A percentile compares a stretch with the other conserved stretches of the same genome.
phyloP scores from a whole-genome alignment of 164 flowering plant species.

The Kingdonia uniflora region DNA sequence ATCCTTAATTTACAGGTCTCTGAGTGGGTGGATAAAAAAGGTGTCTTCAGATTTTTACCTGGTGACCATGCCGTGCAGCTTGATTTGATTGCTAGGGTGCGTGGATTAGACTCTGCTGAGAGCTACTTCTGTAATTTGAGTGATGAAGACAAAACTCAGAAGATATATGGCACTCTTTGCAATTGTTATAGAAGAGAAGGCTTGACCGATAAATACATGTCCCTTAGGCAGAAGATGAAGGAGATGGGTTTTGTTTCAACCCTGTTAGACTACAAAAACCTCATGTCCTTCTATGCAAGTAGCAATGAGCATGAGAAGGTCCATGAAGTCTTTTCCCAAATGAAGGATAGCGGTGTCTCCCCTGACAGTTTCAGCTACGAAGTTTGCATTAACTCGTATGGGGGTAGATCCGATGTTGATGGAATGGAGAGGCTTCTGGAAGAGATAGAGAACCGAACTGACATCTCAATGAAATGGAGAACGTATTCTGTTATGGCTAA shows the following conservation, averaged over 20 bases:
- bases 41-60: slow-evolving; percentile 32
- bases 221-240: slow-evolving; percentile 57
- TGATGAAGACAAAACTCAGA: slow-evolving; percentile 40
- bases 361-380: not conserved
- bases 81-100: slow-evolving; percentile 65
- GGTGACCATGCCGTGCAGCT: slow-evolving; percentile 61
- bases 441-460: not conserved
- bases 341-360: too few relatives aligned
- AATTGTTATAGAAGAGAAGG: slow-evolving; percentile 53
- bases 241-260: slow-evolving; percentile 46
- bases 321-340: slow-evolving; percentile 29
- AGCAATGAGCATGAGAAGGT: slow-evolving; percentile 45
- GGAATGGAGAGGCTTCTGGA: not conserved
- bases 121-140: slow-evolving; percentile 37
- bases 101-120: slow-evolving; percentile 46
- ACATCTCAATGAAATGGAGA: not conserved
- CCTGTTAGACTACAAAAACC: slow-evolving; percentile 43
- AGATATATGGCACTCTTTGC: slow-evolving; percentile 73
- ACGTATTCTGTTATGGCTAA: not conserved
- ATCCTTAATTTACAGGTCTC: slow-evolving; percentile 46
- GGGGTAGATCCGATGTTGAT: not conserved
- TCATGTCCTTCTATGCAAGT: slow-evolving; percentile 56
- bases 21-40: slow-evolving; percentile 63
- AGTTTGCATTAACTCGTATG: not conserved
- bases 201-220: slow-evolving; percentile 36